Evolutionary conservation across 2,329 filamentous ascomycete species (phyloP).

Genomic region (Cadophora gregata): DNA sequence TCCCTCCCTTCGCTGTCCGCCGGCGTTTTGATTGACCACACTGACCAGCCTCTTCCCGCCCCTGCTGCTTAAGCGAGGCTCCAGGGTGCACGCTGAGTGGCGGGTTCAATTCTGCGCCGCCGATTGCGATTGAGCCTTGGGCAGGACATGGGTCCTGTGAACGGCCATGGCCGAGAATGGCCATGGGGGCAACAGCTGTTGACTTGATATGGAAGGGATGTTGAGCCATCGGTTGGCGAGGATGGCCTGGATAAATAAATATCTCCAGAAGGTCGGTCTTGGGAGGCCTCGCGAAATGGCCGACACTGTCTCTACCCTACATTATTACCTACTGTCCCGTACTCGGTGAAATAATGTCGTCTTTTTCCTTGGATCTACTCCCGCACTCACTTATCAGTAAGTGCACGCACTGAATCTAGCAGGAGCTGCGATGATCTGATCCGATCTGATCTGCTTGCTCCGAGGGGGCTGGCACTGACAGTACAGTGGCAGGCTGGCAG

Average conservation of each 20-base stretch:
- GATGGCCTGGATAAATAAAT: neutral
- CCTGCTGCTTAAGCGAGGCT: conserved; percentile 6
- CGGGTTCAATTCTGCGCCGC: conserved; percentile 7
- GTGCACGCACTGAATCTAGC: conserved; percentile 8
- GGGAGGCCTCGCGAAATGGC: neutral
- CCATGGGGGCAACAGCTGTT: neutral
- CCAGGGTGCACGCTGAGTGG: neutral
- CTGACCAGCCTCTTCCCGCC: neutral
- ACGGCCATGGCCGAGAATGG: neutral
- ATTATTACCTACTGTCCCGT: neutral
- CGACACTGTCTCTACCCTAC: no score
- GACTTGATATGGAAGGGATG: conserved; percentile 4
- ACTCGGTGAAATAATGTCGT: neutral
- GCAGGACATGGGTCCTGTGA: neutral
- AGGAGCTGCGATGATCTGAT: conserved; percentile 9
- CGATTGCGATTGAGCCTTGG: conserved; percentile 16
- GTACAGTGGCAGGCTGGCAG: no score
- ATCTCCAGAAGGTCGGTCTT: conserved; percentile 1
- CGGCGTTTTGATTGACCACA: conserved; percentile 1
- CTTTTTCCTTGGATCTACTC: neutral
- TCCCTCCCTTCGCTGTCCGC: neutral
- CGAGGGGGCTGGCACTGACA: conserved; percentile 13
- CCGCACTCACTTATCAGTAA: neutral
- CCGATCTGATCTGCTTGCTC: conserved; percentile 10
- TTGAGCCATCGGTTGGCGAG: neutral